phyloP scores from a whole-genome alignment of 352 stramenopile species.

The Globisporangium lucens region DNA sequence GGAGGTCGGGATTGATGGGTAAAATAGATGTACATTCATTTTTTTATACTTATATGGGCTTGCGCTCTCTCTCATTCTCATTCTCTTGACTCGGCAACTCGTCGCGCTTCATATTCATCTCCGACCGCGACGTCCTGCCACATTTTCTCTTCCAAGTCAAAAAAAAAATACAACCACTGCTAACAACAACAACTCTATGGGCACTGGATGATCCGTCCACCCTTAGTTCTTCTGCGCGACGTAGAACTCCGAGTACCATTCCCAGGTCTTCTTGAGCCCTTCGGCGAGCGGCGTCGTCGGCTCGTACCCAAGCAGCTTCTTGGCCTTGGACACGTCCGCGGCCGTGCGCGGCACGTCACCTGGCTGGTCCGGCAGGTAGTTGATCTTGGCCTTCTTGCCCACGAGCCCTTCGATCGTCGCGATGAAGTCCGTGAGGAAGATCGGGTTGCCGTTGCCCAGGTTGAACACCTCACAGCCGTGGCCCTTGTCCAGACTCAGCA shows the following conservation, averaged over 20 bases:
- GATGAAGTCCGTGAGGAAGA: conserved; percentile 95
- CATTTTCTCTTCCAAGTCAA: no score
- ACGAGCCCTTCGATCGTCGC: conserved; percentile 92
- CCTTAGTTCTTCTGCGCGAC: conserved; percentile 14
- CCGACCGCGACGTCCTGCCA: not conserved
- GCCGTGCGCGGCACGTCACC: conserved; percentile 96
- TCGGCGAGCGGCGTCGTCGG: conserved; percentile 92
- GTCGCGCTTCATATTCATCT: not conserved
- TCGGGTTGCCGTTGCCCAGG: conserved; percentile 92
- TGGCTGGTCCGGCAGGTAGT: conserved; percentile 93
- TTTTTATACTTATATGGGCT: not conserved
- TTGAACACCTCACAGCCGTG: conserved; percentile 97
- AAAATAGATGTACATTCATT: not conserved
- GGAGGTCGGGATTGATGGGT: not conserved
- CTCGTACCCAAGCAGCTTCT: conserved; percentile 93
- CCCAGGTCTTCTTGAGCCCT: conserved; percentile 91
- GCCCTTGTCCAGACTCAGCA: conserved; percentile 67
- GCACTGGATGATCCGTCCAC: not conserved
- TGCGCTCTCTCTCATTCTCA: no score
- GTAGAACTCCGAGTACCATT: conserved; percentile 91
- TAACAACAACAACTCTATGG: not conserved
- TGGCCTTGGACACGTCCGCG: conserved; percentile 95
- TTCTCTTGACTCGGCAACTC: no score
- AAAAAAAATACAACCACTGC: not conserved
- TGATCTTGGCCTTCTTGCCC: conserved; percentile 93